Percentiles rank a stretch among this genome's conserved stretches.
phyloP scores from a whole-genome alignment of 2,329 filamentous ascomycete genomes.

The Ambrosiella cleistominuta region DNA sequence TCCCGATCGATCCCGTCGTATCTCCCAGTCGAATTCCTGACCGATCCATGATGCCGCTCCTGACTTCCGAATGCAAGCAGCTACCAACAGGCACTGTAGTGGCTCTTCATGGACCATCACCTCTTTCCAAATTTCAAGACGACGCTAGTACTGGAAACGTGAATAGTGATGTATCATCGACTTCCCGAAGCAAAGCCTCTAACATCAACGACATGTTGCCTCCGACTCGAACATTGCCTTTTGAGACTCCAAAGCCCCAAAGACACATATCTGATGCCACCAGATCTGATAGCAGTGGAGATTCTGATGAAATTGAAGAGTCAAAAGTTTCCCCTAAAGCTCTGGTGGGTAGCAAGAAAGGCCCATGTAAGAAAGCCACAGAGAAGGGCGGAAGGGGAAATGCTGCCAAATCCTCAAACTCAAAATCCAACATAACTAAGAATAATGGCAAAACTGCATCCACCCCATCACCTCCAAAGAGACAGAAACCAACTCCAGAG shows the following conservation, averaged over 20 bases:
- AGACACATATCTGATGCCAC: not conserved
- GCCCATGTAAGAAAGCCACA: not conserved
- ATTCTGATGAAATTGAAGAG: not conserved
- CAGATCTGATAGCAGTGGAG: not conserved
- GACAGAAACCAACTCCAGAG: not conserved
- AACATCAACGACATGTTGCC: conserved; percentile 8
- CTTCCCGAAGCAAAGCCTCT: too few relatives aligned
- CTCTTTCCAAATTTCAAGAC: not conserved
- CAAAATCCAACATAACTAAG: not conserved
- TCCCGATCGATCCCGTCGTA: not conserved
- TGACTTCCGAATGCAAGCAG: not conserved
- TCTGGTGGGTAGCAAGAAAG: not conserved
- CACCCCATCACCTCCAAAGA: not conserved
- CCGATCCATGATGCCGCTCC: not conserved
- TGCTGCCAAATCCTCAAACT: not conserved
- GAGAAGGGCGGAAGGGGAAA: not conserved
- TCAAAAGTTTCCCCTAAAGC: not conserved
- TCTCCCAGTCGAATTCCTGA: not conserved
- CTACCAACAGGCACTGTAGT: not conserved
- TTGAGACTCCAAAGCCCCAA: not conserved
- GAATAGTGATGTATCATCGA: too few relatives aligned
- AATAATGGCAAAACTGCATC: not conserved
- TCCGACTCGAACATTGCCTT: conserved; percentile 10
- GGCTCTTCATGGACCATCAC: not conserved
- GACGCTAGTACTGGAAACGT: too few relatives aligned